These are phyloP conservation scores for Medicago ruthenica DNA, from an alignment of 306 rosid species.

Conservation along the genomic window DNA sequence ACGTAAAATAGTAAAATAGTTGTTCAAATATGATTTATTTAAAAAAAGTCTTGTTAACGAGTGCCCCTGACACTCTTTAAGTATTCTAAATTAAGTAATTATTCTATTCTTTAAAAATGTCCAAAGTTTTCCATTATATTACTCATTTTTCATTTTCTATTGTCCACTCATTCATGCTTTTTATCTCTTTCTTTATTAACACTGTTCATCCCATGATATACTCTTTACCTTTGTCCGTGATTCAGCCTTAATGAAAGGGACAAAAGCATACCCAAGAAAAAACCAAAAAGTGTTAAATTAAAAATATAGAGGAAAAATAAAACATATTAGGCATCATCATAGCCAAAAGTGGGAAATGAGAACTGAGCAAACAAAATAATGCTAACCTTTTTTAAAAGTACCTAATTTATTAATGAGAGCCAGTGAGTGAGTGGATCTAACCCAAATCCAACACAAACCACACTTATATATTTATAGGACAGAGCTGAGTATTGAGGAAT, in stretches of 20 bases:
- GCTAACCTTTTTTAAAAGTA: neutral
- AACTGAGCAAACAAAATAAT: neutral
- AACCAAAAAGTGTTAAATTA: neutral
- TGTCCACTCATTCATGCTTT: neutral
- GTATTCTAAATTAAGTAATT: too few relatives aligned
- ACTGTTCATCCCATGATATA: conserved; percentile 16
- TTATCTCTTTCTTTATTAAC: neutral
- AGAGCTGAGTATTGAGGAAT: neutral
- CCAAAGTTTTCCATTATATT: neutral
- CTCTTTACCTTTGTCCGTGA: neutral
- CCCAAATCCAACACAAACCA: neutral
- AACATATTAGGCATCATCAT: neutral
- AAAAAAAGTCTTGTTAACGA: too few relatives aligned
- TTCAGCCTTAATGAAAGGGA: conserved; percentile 16
- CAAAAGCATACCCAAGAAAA: neutral
- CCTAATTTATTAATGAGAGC: neutral
- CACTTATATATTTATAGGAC: neutral
- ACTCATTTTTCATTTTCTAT: neutral
- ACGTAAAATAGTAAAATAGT: too few relatives aligned
- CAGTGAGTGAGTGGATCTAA: neutral
- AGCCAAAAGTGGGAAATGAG: conserved; percentile 13
- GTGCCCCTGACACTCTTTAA: too few relatives aligned
- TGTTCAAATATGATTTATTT: too few relatives aligned
- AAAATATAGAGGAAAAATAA: neutral
- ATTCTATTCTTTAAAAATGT: too few relatives aligned